Base-by-base conservation (phyloP, 441 rosid genomes). In the Gossypium aridum region DNA sequence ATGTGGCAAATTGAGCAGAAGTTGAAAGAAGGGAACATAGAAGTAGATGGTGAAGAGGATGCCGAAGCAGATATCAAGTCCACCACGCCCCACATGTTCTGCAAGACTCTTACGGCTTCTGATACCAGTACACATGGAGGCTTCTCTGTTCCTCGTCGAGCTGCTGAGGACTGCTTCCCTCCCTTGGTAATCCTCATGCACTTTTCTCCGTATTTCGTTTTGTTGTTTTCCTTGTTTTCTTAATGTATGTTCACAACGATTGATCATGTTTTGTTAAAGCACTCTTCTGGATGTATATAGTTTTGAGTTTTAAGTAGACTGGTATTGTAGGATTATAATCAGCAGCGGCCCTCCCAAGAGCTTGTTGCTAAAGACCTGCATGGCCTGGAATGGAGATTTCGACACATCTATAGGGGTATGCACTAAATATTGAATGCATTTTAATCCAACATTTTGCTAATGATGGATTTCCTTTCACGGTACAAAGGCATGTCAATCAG, bases 81-180 rank as follows among this genome's bases (percentile, higher is more conserved):
- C 14, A 84, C 83, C 43, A 88, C 94, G 4, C 94, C 96, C 23
- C 99, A 95, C 78, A 95, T 95, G 99, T 95, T 95, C 83, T 95
- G 98, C 82, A 95, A 95, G 88, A 95, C 99, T 8, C 92, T 95
- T 17, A 95, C 99, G 64, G 99, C 99, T 82, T 95, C 98, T 62
- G 99, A 95, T 79, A 95, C 99, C 16, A 93, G 99, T 77, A 95
- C 99, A 5, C 98, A 95, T 82, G 99, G 99, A 16, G 98, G 99
- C 28, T 95, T 95, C 82, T 95, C 98, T 54, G 98, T 95, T 64
- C 99, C 99, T 72, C 92, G 99, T 31, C 89, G 99, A 72, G 99
- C 99, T 60, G 99, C 99, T 7, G 99, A 95, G 79, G 99, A 95
- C 83, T 95, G 99, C 87, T 95, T 95, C 82, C 98, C 97, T 77